Conservation (phyloP, 176 grass and related monocot genomes). For the Aegilops tauschii region DNA sequence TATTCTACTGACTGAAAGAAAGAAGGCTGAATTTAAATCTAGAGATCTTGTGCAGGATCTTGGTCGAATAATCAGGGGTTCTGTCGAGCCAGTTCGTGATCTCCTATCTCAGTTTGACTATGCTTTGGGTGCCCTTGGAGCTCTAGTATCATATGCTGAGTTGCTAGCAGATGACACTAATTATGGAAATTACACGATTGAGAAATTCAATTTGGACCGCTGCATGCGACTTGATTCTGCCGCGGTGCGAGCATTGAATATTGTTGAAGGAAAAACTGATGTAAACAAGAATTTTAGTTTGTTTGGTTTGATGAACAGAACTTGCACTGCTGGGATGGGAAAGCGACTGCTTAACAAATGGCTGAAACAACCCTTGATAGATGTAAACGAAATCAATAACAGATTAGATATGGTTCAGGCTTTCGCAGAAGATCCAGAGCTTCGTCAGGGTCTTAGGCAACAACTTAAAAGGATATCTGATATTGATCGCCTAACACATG, state of each 20-base stretch:
- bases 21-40: slow-evolving; percentile 89
- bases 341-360: slow-evolving; percentile 87
- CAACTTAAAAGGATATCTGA: slow-evolving; percentile 88
- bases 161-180: slow-evolving; percentile 90
- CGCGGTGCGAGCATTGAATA: slow-evolving; percentile 80
- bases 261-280: slow-evolving; percentile 88
- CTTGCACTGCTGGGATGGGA: slow-evolving; percentile 97
- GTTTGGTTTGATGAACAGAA: slow-evolving; percentile 97
- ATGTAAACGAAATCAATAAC: slow-evolving; percentile 79
- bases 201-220: slow-evolving; percentile 77
- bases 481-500: slow-evolving; percentile 67
- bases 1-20: slow-evolving; percentile 76
- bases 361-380: slow-evolving; percentile 92
- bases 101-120: slow-evolving; percentile 83
- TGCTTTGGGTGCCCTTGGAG: slow-evolving; percentile 75
- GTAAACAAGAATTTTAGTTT: slow-evolving; percentile 97
- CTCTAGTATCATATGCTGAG: slow-evolving; percentile 76
- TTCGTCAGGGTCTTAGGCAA: slow-evolving; percentile 78
- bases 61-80: slow-evolving; percentile 81
- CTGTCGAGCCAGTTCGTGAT: slow-evolving; percentile 83
- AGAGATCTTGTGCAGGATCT: slow-evolving; percentile 92
- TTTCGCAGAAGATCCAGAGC: slow-evolving; percentile 78
- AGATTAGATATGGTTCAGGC: slow-evolving; percentile 91
- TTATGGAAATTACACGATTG: slow-evolving; percentile 78
- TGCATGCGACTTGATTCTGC: slow-evolving; percentile 98